Percentiles rank a stretch among this genome's conserved stretches.
These are phyloP conservation scores for Protomyces inouyei DNA, from an alignment of 1,139 yeast genomes.

Conservation along the genomic window DNA sequence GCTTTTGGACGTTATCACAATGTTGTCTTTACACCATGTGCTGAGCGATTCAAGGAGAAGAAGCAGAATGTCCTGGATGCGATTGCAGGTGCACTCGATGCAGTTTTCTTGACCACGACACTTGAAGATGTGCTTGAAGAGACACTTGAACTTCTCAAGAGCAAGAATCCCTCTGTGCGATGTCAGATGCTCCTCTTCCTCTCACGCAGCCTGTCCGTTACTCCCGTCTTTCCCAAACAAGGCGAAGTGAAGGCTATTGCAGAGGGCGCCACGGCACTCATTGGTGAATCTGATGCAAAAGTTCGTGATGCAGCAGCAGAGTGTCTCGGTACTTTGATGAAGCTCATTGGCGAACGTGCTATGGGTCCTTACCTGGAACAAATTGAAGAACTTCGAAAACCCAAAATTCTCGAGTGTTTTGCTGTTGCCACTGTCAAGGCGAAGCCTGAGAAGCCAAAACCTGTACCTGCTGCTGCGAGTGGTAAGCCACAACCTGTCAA, in stretches of 20 bases:
- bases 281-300: constrained; percentile 79
- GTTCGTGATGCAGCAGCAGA: constrained; percentile 76
- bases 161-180: constrained; percentile 80
- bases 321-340: constrained; percentile 75
- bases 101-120: constrained; percentile 48
- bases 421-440: constrained; percentile 56
- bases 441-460: constrained; percentile 36
- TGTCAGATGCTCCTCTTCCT: constrained; percentile 63
- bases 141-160: constrained; percentile 52
- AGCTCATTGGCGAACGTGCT: constrained; percentile 69
- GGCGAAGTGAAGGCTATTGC: constrained; percentile 56
- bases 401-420: constrained; percentile 59
- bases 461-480: constrained; percentile 29
- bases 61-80: constrained; percentile 74
- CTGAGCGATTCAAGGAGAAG: constrained; percentile 85
- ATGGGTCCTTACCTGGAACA: constrained; percentile 57
- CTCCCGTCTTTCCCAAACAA: constrained; percentile 49
- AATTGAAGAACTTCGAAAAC: constrained; percentile 64
- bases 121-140: constrained; percentile 63
- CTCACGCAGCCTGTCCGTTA: constrained; percentile 56
- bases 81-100: constrained; percentile 59
- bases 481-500: not conserved
- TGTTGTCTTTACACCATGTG: constrained; percentile 55
- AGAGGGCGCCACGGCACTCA: constrained; percentile 54
- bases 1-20: constrained; percentile 54